A percentile compares a stretch with the other conserved stretches of the same genome.
Conservation (phyloP, 140 eudicot species). For the Flaveria floridana region DNA sequence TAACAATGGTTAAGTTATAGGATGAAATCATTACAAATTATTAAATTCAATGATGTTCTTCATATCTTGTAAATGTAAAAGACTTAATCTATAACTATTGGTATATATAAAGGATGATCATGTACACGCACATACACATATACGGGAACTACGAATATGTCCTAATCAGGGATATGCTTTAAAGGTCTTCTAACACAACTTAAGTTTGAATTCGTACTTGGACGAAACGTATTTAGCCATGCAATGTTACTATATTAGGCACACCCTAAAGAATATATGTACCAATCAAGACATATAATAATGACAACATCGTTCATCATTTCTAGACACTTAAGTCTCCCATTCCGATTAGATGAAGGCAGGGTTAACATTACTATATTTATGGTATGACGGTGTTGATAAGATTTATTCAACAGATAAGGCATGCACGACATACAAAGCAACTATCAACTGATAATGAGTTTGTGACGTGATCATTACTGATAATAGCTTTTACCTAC, state of each 20-base stretch:
- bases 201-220: background rate
- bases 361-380: background rate
- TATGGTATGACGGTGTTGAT: background rate
- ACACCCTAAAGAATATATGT: background rate
- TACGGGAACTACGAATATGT: background rate
- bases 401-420: background rate
- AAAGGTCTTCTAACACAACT: background rate
- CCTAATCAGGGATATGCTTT: background rate
- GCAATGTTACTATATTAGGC: background rate
- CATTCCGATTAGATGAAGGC: background rate
- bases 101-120: too few species aligned
- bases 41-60: too few species aligned
- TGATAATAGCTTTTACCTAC: conserved; percentile 1
- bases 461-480: conserved; percentile 14
- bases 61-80: too few species aligned
- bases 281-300: background rate
- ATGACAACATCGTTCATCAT: background rate
- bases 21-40: too few species aligned
- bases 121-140: background rate
- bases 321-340: background rate
- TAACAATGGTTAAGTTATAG: too few species aligned
- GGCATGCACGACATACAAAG: conserved; percentile 1
- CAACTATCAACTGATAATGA: background rate
- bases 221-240: background rate
- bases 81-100: too few species aligned